These are phyloP conservation scores for Diplodia sapinea DNA, from an alignment of 2,329 filamentous ascomycete genomes.

Conservation along the genomic window DNA sequence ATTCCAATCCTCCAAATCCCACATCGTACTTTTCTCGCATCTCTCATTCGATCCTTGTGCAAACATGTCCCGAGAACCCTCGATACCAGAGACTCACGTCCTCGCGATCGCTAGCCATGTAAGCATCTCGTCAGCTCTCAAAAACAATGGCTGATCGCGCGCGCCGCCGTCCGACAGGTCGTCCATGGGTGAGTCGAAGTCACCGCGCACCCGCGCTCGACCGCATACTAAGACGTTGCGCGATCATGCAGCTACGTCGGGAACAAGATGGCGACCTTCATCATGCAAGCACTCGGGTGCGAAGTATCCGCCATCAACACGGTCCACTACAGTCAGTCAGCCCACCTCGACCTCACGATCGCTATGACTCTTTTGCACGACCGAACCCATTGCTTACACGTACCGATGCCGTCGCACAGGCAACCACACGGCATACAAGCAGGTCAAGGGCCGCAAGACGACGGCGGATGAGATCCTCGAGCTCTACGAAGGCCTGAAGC, in stretches of 20 bases:
- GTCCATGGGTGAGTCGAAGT: slow-evolving; percentile 69
- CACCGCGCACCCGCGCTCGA: not conserved
- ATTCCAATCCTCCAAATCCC: slow-evolving; percentile 22
- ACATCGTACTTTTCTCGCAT: slow-evolving; percentile 40
- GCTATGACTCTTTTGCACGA: not conserved
- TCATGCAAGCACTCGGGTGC: slow-evolving; percentile 90
- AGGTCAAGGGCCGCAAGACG: slow-evolving; percentile 83
- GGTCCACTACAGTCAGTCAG: slow-evolving; percentile 86
- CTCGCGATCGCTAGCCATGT: slow-evolving; percentile 96
- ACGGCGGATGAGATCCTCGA: slow-evolving; percentile 82
- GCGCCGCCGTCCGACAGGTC: slow-evolving; percentile 56
- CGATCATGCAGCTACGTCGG: slow-evolving; percentile 78
- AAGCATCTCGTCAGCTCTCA: slow-evolving; percentile 42
- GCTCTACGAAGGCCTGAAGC: slow-evolving; percentile 81
- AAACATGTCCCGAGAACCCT: slow-evolving; percentile 26
- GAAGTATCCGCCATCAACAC: slow-evolving; percentile 95
- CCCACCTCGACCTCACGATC: not conserved
- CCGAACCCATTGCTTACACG: slow-evolving; percentile 12
- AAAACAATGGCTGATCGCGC: slow-evolving; percentile 39
- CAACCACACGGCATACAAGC: slow-evolving; percentile 92
- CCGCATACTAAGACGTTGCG: slow-evolving; percentile 35
- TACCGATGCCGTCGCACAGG: slow-evolving; percentile 57
- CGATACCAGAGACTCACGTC: slow-evolving; percentile 64
- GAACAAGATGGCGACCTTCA: slow-evolving; percentile 95
- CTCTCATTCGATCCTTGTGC: slow-evolving; percentile 53